Base-by-base conservation (phyloP, 306 rosid species). In the Glycine soja region DNA sequence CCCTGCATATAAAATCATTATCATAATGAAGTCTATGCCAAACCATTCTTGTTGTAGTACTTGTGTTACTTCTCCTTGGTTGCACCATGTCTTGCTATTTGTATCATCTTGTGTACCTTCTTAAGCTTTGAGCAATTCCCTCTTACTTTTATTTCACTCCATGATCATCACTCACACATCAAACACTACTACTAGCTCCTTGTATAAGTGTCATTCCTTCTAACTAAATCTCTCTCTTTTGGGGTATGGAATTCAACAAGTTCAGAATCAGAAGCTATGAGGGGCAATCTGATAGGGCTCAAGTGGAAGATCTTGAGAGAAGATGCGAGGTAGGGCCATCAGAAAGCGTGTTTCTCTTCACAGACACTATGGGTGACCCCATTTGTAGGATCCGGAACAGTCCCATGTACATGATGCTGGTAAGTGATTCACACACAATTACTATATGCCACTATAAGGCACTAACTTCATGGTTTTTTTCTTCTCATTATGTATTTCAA, bases 361-460 rank as follows among this genome's bases (percentile, higher is more conserved):
- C 94, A 38, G 97, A 95, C 82, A 86, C 92, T 70, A 54, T 93
- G 89, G 99, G 97, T 81, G 99, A 95, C 97, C 99, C 97, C 90
- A 95, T 95, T 30, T 95, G 97, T 86, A 95, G 99, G 88, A 93
- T 95, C 68, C 75, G 95, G 59, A 93, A 93, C 77, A 90, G 97
- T 82, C 99, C 95, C 77, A 79, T 90, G 89, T 91, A 83, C 91
- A 91, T 82, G 65, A 91, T 95, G 99, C 97, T 95, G 95, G 99
- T 95, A 85, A 67, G 72, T 80, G 18, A 47, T 81, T 59, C 10
- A 54, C 43, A 72, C 10, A 24, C 42, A 36, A 36, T 36, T 36
- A 36, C 40, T 36, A 36, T 59, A 32, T 57, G 14, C 50, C 61
- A 81, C 65, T 71, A 50, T 12, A 30, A 62, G 16, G 10, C 68